A percentile compares a stretch with the other conserved stretches of the same genome.
Conservation (phyloP, 176 grass and related monocot genomes). For the Triticum timopheevii region DNA sequence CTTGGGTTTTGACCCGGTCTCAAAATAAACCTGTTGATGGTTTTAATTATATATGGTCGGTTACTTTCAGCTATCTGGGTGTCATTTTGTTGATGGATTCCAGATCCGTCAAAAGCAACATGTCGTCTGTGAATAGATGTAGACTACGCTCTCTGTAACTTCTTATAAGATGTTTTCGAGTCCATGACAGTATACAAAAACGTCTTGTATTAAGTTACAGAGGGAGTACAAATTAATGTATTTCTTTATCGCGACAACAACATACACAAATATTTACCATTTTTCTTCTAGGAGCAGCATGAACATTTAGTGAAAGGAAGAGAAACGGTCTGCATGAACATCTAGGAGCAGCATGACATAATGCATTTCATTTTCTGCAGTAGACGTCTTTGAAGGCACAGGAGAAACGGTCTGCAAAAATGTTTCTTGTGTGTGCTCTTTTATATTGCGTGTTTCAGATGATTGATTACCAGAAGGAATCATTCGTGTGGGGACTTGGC, state of each 20-base stretch:
- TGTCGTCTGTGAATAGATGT: neutral
- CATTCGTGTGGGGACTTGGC: no score
- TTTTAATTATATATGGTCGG: neutral
- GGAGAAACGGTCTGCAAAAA: no score
- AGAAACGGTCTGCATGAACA: neutral
- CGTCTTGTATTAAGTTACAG: no score
- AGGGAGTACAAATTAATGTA: neutral
- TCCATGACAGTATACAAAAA: no score
- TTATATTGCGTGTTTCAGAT: no score
- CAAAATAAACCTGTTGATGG: neutral
- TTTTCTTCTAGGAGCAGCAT: neutral
- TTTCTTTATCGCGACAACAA: no score
- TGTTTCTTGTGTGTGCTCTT: no score
- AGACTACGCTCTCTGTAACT: neutral
- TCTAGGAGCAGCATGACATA: neutral
- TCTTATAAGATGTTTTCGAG: no score
- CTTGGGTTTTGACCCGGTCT: constrained; percentile 24
- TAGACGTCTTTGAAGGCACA: neutral
- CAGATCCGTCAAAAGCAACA: neutral
- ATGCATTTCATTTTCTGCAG: neutral
- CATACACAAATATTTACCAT: neutral
- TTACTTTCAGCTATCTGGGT: neutral
- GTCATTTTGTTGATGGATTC: neutral
- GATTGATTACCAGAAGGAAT: no score
- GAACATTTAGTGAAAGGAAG: neutral